Evolutionary conservation across 495 filamentous ascomycete genomes (phyloP), one percentile per base, ranked within the genome.

Genomic region (Podospora pseudopauciseta): DNA sequence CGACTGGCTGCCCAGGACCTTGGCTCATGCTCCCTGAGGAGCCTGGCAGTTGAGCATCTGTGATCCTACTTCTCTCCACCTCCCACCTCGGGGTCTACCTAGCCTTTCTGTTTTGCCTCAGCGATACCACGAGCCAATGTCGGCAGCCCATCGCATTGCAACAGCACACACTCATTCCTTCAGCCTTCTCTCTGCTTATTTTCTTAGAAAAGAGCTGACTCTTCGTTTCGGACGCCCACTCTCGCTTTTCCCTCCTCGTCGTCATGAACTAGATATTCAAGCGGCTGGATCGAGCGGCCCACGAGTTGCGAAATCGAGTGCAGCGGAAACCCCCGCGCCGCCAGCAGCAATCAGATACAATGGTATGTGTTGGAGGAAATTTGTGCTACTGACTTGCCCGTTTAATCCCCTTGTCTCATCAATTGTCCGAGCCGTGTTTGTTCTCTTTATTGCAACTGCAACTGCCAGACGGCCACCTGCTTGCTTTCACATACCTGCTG

Each of bases 231-330:
- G 55, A 18, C 55, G 15, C 19, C 54, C 19, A 15, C 13, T 5
- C 1, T 20, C 23, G 5, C 23, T 58, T 20, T 26, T 58, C 55
- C 19, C 54, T 58, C 18, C 23, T 18, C 53, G 71, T 65, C 75
- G 72, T 53, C 69, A 77, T 77, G 74, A 76, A 77, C 67, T 76
- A 74, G 75, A 71, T 75, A 69, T 65, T 65, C 69, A 68, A 19
- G 54, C 72, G 65, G 67, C 71, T 76, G 69, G 66, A 72, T 70
- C 71, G 71, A 70, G 66, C 72, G 67, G 69, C 69, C 63, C 64
- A 64, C 53, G 57, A 67, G 69, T 64, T 71, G 67, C 69, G 64
- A 60, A 63, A 67, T 56, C 65, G 67, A 74, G 39, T 49, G 39
- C 39, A 16, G 39, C 39, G 39, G 13, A 49, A 49, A 49, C 39